Conservation (phyloP, 2,329 filamentous ascomycete genomes). For the Diaporthe sp. region DNA sequence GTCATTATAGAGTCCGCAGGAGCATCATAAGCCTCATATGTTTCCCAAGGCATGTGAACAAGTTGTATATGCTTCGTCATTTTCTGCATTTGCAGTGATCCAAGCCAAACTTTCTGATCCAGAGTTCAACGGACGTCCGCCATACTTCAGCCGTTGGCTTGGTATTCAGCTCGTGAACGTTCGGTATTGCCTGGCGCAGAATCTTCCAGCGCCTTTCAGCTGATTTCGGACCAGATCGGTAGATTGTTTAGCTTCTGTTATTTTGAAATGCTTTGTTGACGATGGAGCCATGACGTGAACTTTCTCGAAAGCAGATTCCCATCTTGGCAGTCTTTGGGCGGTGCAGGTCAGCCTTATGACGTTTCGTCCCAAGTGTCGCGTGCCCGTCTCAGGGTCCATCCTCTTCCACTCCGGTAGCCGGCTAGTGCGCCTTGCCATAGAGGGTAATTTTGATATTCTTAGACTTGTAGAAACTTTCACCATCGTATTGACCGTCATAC, state of each 20-base stretch:
- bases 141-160: neutral
- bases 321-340: neutral
- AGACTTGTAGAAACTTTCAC: neutral
- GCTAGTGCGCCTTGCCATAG: neutral
- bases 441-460: neutral
- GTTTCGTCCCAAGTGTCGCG: conserved; percentile 15
- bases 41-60: neutral
- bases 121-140: neutral
- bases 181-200: neutral
- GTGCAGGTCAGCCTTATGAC: neutral
- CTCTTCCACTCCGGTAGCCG: neutral
- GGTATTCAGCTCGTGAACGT: neutral
- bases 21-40: neutral
- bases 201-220: neutral
- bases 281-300: neutral
- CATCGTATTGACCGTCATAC: neutral
- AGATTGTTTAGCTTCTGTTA: neutral
- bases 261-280: neutral
- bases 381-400: neutral
- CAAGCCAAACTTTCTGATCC: neutral
- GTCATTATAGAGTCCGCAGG: neutral
- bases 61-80: neutral
- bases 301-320: neutral
- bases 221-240: neutral
- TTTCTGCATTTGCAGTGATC: neutral